Percentiles rank a stretch among this genome's conserved stretches.
phyloP scores from a whole-genome alignment of 768 basidiomycete species.

The Tylopilus plumbeoviolaceoides region DNA sequence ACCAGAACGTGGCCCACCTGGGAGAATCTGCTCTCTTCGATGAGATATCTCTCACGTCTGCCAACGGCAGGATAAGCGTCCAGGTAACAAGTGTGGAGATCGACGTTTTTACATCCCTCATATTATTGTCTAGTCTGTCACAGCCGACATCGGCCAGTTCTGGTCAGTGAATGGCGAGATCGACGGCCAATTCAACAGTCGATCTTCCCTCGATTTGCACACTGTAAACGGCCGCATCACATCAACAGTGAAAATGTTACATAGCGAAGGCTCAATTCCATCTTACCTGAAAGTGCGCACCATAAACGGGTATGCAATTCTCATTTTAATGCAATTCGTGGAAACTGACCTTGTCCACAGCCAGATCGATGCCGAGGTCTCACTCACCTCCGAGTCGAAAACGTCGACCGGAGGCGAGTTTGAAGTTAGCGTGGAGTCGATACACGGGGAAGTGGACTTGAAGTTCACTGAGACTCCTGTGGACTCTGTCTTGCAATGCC shows the following conservation, averaged over 20 bases:
- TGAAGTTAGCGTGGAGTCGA: constrained; percentile 26
- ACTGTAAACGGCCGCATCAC: constrained; percentile 41
- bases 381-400: constrained; percentile 28
- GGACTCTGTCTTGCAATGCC: constrained; percentile 32
- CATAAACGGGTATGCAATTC: constrained; percentile 38
- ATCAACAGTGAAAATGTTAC: constrained; percentile 35
- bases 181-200: constrained; percentile 38
- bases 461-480: constrained; percentile 31
- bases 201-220: constrained; percentile 31
- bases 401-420: constrained; percentile 31
- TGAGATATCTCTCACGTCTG: constrained; percentile 31
- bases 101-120: neutral
- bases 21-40: constrained; percentile 35
- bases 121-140: constrained; percentile 28
- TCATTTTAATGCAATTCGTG: neutral
- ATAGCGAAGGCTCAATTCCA: constrained; percentile 20
- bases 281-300: constrained; percentile 34
- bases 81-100: constrained; percentile 25
- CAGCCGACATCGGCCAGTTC: constrained; percentile 25
- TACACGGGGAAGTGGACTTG: constrained; percentile 29
- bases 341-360: constrained; percentile 14
- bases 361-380: constrained; percentile 17
- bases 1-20: constrained; percentile 36
- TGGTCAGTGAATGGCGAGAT: constrained; percentile 45
- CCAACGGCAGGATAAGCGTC: constrained; percentile 33